phyloP scores from a whole-genome alignment of 352 stramenopile species.

The Phytophthora cryptogea region DNA sequence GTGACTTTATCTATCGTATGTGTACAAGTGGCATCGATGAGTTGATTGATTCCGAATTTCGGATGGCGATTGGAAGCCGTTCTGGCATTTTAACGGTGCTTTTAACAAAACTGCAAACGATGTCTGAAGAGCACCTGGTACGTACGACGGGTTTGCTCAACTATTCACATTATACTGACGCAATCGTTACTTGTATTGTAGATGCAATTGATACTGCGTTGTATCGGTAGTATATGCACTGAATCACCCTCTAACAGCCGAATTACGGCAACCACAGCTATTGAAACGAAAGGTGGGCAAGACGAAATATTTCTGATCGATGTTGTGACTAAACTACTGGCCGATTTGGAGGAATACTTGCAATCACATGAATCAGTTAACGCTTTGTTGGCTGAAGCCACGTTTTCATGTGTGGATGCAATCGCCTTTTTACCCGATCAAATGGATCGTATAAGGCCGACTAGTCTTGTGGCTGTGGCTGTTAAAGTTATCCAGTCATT shows the following conservation, averaged over 20 bases:
- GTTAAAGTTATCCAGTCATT: constrained; percentile 3
- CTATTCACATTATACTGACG: neutral
- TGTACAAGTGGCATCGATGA: constrained; percentile 9
- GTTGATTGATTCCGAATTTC: constrained; percentile 12
- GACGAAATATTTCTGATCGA: neutral
- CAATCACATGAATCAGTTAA: neutral
- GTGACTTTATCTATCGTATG: constrained; percentile 19
- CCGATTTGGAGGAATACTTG: constrained; percentile 1
- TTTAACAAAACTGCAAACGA: constrained; percentile 6
- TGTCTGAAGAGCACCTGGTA: constrained; percentile 7
- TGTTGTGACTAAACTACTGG: neutral
- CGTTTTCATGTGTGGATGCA: constrained; percentile 10
- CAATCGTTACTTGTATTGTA: neutral
- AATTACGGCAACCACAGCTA: neutral
- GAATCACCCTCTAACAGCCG: constrained; percentile 7
- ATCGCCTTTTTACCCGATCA: neutral
- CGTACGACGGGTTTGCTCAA: neutral
- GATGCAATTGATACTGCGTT: constrained; percentile 4
- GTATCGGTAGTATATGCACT: constrained; percentile 14
- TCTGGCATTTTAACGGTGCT: constrained; percentile 21
- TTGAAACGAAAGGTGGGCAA: neutral
- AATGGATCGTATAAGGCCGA: neutral
- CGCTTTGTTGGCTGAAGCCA: constrained; percentile 6
- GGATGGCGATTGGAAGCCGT: neutral
- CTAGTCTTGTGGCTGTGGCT: neutral